Percentiles rank a stretch among this genome's conserved stretches.
These are phyloP conservation scores for Apiospora malaysiana DNA, from an alignment of 2,329 filamentous ascomycete genomes.

Conservation along the genomic window DNA sequence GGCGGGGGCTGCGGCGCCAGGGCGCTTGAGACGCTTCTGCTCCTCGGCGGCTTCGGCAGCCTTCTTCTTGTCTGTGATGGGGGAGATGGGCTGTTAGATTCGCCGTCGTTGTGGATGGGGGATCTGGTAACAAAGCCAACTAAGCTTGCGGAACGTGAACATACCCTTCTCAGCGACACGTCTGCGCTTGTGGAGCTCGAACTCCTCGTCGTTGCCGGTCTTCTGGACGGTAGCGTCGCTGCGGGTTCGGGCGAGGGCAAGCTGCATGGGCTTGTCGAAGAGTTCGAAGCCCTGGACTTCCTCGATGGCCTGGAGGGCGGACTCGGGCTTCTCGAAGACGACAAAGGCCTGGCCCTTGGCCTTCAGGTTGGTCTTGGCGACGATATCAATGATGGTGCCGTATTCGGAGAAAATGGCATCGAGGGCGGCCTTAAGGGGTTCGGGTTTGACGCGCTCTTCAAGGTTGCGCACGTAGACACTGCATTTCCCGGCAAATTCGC, in stretches of 20 bases:
- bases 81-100: neutral
- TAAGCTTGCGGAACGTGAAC: slow-evolving; percentile 27
- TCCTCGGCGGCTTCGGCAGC: slow-evolving; percentile 80
- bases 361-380: slow-evolving; percentile 88
- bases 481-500: slow-evolving; percentile 24
- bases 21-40: slow-evolving; percentile 76
- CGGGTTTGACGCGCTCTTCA: slow-evolving; percentile 88
- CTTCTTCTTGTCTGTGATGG: slow-evolving; percentile 70
- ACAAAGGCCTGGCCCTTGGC: slow-evolving; percentile 96
- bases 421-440: slow-evolving; percentile 75
- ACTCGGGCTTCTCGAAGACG: slow-evolving; percentile 82
- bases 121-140: neutral
- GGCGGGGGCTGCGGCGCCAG: slow-evolving; percentile 51
- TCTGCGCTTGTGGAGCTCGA: slow-evolving; percentile 85
- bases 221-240: slow-evolving; percentile 87
- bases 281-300: slow-evolving; percentile 92
- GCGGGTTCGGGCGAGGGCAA: slow-evolving; percentile 80
- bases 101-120: neutral
- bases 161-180: slow-evolving; percentile 89
- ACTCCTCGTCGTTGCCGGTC: slow-evolving; percentile 76
- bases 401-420: slow-evolving; percentile 85
- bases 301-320: slow-evolving; percentile 82
- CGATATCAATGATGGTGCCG: slow-evolving; percentile 81
- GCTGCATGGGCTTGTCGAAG: slow-evolving; percentile 87
- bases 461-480: slow-evolving; percentile 82